These are phyloP conservation scores for Monilinia polystroma DNA, from an alignment of 2,329 filamentous ascomycete species.

Conservation along the genomic window DNA sequence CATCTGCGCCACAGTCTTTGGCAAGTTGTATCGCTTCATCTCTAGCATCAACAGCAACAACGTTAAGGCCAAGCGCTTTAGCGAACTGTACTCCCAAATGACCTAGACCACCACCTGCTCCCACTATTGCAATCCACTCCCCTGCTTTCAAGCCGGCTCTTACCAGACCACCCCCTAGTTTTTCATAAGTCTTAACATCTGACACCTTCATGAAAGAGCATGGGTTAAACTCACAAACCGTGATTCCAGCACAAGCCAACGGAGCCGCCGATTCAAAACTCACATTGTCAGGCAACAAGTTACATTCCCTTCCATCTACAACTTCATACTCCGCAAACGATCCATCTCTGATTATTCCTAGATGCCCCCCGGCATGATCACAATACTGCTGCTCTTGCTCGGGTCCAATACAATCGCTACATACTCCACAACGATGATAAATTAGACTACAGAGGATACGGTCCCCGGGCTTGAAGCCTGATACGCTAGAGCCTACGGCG, in stretches of 20 bases:
- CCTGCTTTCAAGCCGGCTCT: slow-evolving; percentile 38
- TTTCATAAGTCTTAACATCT: not conserved
- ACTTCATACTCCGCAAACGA: slow-evolving; percentile 57
- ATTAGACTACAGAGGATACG: slow-evolving; percentile 55
- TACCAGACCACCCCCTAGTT: slow-evolving; percentile 40
- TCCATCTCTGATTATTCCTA: slow-evolving; percentile 53
- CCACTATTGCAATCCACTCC: slow-evolving; percentile 48
- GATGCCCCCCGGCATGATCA: slow-evolving; percentile 44
- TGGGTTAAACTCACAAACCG: slow-evolving; percentile 37
- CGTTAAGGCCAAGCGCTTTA: slow-evolving; percentile 49
- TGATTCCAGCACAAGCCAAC: slow-evolving; percentile 53
- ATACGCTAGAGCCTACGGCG: slow-evolving; percentile 38
- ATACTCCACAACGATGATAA: slow-evolving; percentile 53
- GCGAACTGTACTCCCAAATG: slow-evolving; percentile 54
- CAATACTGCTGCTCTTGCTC: slow-evolving; percentile 56
- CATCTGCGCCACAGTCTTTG: slow-evolving; percentile 49
- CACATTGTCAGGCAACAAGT: slow-evolving; percentile 49
- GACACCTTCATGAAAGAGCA: not conserved
- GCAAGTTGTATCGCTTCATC: slow-evolving; percentile 53
- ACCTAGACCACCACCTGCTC: slow-evolving; percentile 52
- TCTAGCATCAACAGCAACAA: slow-evolving; percentile 48
- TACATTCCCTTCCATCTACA: slow-evolving; percentile 49
- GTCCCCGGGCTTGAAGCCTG: slow-evolving; percentile 40
- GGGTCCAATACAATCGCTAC: slow-evolving; percentile 51
- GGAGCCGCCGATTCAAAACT: slow-evolving; percentile 54